These are phyloP conservation scores for Thelonectria olida DNA, from an alignment of 2,329 filamentous ascomycete genomes.

Conservation along the genomic window DNA sequence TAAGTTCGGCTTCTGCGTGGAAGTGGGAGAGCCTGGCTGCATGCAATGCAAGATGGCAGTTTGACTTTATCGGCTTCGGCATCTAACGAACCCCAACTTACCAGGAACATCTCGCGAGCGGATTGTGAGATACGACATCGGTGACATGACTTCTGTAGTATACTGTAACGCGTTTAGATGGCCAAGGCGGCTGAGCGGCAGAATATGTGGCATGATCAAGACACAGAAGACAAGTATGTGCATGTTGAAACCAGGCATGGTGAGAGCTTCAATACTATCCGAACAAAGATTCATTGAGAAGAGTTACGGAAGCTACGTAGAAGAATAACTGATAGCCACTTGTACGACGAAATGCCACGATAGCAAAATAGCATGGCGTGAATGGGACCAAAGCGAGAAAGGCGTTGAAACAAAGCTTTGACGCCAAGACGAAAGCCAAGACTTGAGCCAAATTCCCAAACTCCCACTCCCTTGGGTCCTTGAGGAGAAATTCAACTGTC, in stretches of 20 bases:
- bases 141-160: background rate
- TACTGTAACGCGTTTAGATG: too few species aligned
- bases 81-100: background rate
- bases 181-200: background rate
- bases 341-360: too few species aligned
- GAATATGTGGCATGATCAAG: background rate
- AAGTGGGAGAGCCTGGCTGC: background rate
- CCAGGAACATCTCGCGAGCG: background rate
- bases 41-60: background rate
- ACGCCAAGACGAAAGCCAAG: constrained; percentile 38
- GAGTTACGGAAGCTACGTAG: too few species aligned
- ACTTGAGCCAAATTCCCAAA: constrained; percentile 12
- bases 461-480: too few species aligned
- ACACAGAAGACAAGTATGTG: background rate
- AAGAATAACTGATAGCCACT: background rate
- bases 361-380: background rate
- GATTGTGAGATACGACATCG: background rate
- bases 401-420: constrained; percentile 37
- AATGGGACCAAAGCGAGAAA: background rate
- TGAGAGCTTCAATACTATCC: background rate
- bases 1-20: constrained; percentile 1
- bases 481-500: background rate
- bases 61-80: background rate
- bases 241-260: background rate
- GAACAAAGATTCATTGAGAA: too few species aligned